Conservation (phyloP, 2,329 filamentous ascomycete species). For the Leptoxyphium fumago region DNA sequence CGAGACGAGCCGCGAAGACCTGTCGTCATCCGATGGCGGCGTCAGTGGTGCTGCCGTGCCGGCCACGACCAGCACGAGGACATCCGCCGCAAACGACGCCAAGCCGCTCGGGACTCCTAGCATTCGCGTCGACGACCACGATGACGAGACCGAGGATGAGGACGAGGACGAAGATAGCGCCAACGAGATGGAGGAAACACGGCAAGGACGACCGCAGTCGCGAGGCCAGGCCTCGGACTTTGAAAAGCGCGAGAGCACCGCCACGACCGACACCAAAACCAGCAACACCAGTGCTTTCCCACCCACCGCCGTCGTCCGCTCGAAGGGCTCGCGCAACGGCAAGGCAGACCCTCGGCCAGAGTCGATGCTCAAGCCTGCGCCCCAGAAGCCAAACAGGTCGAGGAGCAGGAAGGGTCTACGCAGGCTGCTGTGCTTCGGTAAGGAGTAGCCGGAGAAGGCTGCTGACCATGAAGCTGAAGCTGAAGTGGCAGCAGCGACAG, state of each 20-base stretch:
- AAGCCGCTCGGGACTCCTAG: neutral
- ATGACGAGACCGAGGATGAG: neutral
- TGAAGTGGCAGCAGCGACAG: too few species aligned
- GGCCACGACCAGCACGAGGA: neutral
- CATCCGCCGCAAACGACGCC: neutral
- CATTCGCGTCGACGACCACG: neutral
- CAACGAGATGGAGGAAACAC: neutral
- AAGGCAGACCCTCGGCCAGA: too few species aligned
- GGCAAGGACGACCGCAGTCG: neutral
- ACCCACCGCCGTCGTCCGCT: neutral
- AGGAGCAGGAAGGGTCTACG: neutral
- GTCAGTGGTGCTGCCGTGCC: too few species aligned
- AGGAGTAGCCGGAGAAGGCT: neutral
- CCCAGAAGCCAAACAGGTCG: neutral
- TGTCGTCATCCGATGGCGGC: neutral
- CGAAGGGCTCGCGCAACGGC: neutral
- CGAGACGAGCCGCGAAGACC: constrained; percentile 4
- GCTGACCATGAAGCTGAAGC: too few species aligned
- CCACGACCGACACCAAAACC: neutral
- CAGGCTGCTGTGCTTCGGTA: neutral
- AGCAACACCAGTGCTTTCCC: neutral
- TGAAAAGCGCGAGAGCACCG: constrained; percentile 1
- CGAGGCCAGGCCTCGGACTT: neutral
- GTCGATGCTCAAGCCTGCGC: neutral
- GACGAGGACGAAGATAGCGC: too few species aligned